Evolutionary conservation across 371 early-diverging fungal species (phyloP).

Genomic region (Fennellomyces sp.): DNA sequence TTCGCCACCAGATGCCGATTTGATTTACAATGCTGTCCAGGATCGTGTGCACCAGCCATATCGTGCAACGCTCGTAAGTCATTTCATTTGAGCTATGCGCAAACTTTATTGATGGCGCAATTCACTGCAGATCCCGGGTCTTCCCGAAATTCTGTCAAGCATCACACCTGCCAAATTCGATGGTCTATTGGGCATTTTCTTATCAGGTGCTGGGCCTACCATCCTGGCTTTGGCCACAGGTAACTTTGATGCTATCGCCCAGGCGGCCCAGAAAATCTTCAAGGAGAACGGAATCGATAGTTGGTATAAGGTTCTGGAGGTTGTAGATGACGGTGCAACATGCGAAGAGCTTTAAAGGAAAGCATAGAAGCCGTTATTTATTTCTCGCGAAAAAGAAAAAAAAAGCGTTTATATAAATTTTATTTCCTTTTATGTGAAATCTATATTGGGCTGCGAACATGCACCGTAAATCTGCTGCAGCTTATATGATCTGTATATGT

Average conservation of each 20-base stretch:
- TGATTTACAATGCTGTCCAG: conserved; percentile 90
- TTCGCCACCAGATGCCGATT: conserved; percentile 66
- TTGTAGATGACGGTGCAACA: conserved; percentile 72
- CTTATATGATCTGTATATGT: too few species aligned
- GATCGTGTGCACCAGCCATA: conserved; percentile 96
- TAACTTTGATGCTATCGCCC: conserved; percentile 78
- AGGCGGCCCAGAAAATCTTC: conserved; percentile 67
- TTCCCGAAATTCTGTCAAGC: conserved; percentile 77
- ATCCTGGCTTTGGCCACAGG: conserved; percentile 83
- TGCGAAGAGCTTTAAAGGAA: conserved; percentile 22
- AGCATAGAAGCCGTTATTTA: background rate
- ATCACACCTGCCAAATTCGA: conserved; percentile 77
- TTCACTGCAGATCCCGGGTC: conserved; percentile 78
- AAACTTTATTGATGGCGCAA: background rate
- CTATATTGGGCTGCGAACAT: too few species aligned
- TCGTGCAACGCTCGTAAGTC: conserved; percentile 79
- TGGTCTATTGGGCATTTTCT: conserved; percentile 90
- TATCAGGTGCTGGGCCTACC: conserved; percentile 97
- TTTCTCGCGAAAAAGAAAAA: background rate
- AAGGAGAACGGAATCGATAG: conserved; percentile 66
- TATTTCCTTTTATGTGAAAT: background rate
- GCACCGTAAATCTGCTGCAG: too few species aligned
- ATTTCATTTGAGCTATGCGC: background rate
- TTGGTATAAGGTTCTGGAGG: conserved; percentile 75
- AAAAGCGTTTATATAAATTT: background rate